These are phyloP conservation scores for Penicillium sp. DNA, from an alignment of 2,329 filamentous ascomycete species.

Conservation along the genomic window DNA sequence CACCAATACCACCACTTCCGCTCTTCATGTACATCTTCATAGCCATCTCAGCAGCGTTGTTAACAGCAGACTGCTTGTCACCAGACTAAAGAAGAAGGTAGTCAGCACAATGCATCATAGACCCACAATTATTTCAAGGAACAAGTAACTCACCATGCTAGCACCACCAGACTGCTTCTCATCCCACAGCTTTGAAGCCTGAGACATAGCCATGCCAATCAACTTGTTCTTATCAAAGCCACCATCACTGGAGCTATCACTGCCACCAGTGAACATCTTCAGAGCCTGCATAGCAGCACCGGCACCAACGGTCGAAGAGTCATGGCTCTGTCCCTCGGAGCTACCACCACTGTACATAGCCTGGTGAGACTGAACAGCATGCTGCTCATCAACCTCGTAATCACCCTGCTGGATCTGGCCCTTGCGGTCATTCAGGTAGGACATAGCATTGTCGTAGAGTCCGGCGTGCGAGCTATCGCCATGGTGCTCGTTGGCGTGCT, in stretches of 20 bases:
- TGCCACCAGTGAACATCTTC: constrained; percentile 72
- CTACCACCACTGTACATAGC: constrained; percentile 63
- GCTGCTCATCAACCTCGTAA: constrained; percentile 60
- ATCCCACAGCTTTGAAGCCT: constrained; percentile 77
- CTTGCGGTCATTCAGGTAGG: constrained; percentile 51
- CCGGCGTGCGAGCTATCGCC: constrained; percentile 48
- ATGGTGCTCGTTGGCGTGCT: constrained; percentile 57
- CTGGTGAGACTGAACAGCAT: constrained; percentile 74
- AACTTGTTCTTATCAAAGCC: constrained; percentile 72
- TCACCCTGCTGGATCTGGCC: constrained; percentile 51
- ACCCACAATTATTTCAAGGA: background rate
- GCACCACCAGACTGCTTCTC: constrained; percentile 55
- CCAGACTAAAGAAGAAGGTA: constrained; percentile 42
- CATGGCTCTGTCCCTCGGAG: constrained; percentile 43
- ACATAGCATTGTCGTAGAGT: constrained; percentile 59
- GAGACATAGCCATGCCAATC: constrained; percentile 80
- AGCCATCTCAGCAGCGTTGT: constrained; percentile 79
- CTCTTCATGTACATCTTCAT: constrained; percentile 89
- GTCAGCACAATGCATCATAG: constrained; percentile 8
- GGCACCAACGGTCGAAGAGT: constrained; percentile 40
- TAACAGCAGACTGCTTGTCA: constrained; percentile 78
- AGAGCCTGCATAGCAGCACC: constrained; percentile 57
- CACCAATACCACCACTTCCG: constrained; percentile 55
- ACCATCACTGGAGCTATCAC: constrained; percentile 45
- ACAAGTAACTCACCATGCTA: constrained; percentile 48